Percentiles rank a stretch among this genome's conserved stretches.
Evolutionary conservation across 495 filamentous ascomycete species (phyloP).

Genomic region (Talaromyces liani): DNA sequence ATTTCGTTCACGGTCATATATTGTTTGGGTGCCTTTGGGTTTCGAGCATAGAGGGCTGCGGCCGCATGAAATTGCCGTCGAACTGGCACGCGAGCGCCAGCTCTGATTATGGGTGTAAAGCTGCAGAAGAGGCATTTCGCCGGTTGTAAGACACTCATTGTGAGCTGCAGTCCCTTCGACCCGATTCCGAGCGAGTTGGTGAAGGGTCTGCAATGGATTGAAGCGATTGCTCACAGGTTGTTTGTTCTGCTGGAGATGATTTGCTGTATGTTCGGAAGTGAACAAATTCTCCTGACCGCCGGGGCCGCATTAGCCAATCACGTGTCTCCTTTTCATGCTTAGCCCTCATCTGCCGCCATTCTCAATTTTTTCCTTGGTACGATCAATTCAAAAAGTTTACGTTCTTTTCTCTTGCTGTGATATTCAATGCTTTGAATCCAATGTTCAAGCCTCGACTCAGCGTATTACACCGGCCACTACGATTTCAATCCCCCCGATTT

Average conservation of each 20-base stretch:
- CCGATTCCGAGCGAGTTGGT: constrained; percentile 20
- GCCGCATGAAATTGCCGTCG: constrained; percentile 48
- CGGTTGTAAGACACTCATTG: constrained; percentile 53
- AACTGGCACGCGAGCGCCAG: constrained; percentile 32
- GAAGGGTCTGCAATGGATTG: constrained; percentile 2
- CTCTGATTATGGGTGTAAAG: constrained; percentile 32
- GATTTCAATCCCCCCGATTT: background rate
- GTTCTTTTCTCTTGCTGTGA: background rate
- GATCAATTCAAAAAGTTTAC: background rate
- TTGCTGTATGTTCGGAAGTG: background rate
- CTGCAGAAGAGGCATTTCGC: constrained; percentile 51
- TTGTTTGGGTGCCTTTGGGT: constrained; percentile 5
- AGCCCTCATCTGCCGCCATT: background rate
- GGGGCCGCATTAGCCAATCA: constrained; percentile 1
- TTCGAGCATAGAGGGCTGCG: constrained; percentile 24
- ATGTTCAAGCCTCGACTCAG: constrained; percentile 1
- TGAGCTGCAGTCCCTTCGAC: constrained; percentile 16
- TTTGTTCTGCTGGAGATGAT: constrained; percentile 1
- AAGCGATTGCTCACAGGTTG: background rate
- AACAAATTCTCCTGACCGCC: constrained; percentile 11
- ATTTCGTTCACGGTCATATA: constrained; percentile 16
- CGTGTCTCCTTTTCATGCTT: background rate
- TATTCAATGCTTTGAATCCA: background rate
- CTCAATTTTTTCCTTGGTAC: background rate
- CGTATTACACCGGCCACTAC: background rate